A percentile compares a stretch with the other conserved stretches of the same genome.
Conservation (phyloP, 768 basidiomycete genomes). For the Dioszegia crocea region DNA sequence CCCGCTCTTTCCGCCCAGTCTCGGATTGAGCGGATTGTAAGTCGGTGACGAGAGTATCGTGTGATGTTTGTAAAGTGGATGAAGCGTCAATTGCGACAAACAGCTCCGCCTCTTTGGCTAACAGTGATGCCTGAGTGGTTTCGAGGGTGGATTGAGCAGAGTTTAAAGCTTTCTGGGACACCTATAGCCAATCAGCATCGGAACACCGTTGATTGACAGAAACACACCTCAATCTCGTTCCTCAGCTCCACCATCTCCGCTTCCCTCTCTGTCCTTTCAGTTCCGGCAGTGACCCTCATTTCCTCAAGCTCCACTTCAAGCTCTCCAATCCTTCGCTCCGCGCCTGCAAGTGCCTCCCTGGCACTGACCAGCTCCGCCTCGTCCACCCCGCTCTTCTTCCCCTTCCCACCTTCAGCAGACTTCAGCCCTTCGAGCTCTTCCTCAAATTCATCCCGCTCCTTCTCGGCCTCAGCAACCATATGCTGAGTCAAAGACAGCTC, state of each 20-base stretch:
- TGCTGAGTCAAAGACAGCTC: conserved; percentile 13
- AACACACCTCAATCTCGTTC: not conserved
- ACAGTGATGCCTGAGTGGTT: not conserved
- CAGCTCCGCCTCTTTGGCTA: not conserved
- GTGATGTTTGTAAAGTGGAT: not conserved
- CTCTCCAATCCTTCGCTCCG: not conserved
- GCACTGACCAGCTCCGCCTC: not conserved
- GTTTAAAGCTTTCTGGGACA: not conserved
- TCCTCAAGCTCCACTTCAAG: not conserved
- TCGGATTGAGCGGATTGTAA: not conserved
- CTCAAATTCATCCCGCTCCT: conserved; percentile 30
- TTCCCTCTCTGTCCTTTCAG: not conserved
- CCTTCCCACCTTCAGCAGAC: not conserved
- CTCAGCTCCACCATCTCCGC: not conserved
- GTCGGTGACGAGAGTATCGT: not conserved
- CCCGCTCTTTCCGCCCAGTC: too few species aligned
- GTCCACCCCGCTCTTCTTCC: not conserved
- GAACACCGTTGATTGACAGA: not conserved
- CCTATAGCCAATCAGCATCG: not conserved
- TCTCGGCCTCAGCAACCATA: conserved; percentile 22
- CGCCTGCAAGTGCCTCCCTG: not conserved
- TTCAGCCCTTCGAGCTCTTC: conserved; percentile 27
- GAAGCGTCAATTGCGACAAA: not conserved
- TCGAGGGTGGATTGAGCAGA: not conserved
- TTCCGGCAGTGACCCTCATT: not conserved